Conservation (phyloP, 257 asterid genomes). For the Lycium ferocissimum region DNA sequence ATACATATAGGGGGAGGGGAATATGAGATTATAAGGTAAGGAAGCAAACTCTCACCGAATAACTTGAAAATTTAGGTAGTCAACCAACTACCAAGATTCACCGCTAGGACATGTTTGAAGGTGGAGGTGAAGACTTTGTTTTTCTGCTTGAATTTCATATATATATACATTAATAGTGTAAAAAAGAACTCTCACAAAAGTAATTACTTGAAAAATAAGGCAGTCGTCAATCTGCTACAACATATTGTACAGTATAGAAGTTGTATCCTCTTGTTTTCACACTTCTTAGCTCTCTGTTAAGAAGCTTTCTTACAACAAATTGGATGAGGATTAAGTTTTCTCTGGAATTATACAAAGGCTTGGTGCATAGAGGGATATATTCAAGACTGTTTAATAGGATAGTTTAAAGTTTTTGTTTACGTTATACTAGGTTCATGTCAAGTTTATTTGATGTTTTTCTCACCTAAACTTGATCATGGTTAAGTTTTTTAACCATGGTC, state of each 20-base stretch:
- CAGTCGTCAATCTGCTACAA: too few species aligned
- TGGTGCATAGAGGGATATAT: not conserved
- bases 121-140: too few species aligned
- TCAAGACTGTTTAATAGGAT: not conserved
- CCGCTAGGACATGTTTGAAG: not conserved
- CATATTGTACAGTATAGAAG: not conserved
- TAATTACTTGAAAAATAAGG: too few species aligned
- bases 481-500: not conserved
- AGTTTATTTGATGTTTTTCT: too few species aligned
- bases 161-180: too few species aligned
- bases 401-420: not conserved
- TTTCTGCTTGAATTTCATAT: too few species aligned
- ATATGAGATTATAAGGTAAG: too few species aligned
- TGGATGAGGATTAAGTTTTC: not conserved
- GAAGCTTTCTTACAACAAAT: too few species aligned
- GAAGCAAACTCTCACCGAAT: not conserved
- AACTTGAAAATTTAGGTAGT: not conserved
- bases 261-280: not conserved
- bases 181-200: too few species aligned
- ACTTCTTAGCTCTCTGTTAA: too few species aligned
- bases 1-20: too few species aligned
- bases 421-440: not conserved
- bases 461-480: not conserved
- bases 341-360: not conserved
- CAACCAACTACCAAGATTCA: too few species aligned